Evolutionary conservation across 176 grass and related monocot species (phyloP).

Genomic region (Olyra latifolia): DNA sequence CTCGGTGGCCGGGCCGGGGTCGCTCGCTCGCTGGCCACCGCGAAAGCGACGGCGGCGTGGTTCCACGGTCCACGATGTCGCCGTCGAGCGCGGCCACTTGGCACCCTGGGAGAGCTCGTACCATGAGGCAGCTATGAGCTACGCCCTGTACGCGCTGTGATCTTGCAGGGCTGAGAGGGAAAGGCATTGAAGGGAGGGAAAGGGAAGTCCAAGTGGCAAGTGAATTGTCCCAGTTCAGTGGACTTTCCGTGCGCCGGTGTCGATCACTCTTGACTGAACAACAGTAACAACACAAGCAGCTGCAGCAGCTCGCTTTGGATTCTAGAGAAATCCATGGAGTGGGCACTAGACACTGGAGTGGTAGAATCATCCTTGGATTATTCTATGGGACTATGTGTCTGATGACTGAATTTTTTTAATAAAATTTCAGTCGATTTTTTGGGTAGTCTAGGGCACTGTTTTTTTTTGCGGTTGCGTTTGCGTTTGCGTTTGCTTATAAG

Average conservation of each 20-base stretch:
- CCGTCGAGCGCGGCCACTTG: not conserved
- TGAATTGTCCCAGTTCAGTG: constrained; percentile 31
- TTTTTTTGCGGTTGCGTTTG: no score
- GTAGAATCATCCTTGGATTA: no score
- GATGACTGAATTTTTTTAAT: no score
- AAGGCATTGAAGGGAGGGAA: constrained; percentile 19
- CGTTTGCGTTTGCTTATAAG: no score
- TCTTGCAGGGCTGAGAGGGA: not conserved
- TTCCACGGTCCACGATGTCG: not conserved
- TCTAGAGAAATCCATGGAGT: constrained; percentile 30
- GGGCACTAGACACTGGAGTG: not conserved
- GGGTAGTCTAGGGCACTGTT: no score
- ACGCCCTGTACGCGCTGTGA: not conserved
- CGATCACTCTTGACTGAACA: not conserved
- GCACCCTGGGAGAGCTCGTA: not conserved
- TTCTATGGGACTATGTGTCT: no score
- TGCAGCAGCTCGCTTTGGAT: not conserved
- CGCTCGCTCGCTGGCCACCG: not conserved
- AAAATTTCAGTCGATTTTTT: no score
- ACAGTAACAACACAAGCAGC: not conserved
- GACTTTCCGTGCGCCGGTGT: not conserved
- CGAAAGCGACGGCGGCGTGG: constrained; percentile 1
- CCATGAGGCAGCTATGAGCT: not conserved
- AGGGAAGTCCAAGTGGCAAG: constrained; percentile 23
- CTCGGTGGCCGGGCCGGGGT: not conserved